Evolutionary conservation across 257 asterid species (phyloP).

Genomic region (Fraxinus anomala): DNA sequence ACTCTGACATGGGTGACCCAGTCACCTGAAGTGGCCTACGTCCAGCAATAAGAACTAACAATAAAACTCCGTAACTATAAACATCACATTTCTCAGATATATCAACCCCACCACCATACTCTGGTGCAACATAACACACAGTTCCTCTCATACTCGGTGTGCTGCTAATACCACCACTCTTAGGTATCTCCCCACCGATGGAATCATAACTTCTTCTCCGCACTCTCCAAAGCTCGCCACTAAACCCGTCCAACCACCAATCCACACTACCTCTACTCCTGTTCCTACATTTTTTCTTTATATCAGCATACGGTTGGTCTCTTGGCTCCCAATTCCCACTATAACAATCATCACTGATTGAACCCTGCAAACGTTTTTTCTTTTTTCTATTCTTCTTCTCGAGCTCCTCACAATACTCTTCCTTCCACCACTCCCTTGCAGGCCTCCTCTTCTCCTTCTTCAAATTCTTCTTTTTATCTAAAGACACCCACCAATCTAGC

Average conservation of each 20-base stretch:
- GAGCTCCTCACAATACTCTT: conserved; percentile 89
- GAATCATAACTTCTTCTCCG: conserved; percentile 69
- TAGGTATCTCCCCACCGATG: conserved; percentile 71
- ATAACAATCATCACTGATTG: conserved; percentile 56
- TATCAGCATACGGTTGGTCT: conserved; percentile 48
- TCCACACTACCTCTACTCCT: conserved; percentile 71
- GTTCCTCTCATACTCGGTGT: conserved; percentile 98
- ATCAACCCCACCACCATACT: conserved; percentile 71
- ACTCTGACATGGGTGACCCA: conserved; percentile 87
- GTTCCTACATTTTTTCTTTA: conserved; percentile 57
- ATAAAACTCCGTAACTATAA: conserved; percentile 80
- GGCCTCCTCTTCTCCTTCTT: conserved; percentile 85
- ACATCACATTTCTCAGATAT: conserved; percentile 87
- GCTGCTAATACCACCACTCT: conserved; percentile 82
- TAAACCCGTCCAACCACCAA: conserved; percentile 87
- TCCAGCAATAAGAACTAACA: conserved; percentile 79
- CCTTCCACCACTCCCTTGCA: conserved; percentile 99
- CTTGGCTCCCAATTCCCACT: conserved; percentile 62
- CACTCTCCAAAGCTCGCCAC: conserved; percentile 79
- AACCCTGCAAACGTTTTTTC: conserved; percentile 45
- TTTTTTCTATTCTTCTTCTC: conserved; percentile 83
- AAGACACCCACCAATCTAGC: conserved; percentile 93
- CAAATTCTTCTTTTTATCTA: conserved; percentile 70
- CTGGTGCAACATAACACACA: conserved; percentile 89
- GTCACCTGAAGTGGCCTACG: conserved; percentile 97